Conservation (phyloP, 2,329 filamentous ascomycete species). For the Drechslera avenae region DNA sequence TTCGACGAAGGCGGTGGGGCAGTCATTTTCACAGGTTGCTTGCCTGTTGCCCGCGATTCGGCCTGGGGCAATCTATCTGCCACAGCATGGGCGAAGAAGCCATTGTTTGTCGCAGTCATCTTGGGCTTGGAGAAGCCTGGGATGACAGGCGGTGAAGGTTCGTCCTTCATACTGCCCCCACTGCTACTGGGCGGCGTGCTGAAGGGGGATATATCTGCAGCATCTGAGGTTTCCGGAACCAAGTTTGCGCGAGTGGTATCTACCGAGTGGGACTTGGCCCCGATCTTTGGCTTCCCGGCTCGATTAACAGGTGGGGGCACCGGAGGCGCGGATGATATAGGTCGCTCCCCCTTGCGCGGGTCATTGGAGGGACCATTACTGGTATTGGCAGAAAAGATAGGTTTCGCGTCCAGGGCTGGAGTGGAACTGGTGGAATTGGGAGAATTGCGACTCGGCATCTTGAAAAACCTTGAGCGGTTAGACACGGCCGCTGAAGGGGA, state of each 20-base stretch:
- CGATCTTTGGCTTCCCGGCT: slow-evolving; percentile 75
- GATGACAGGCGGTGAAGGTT: slow-evolving; percentile 29
- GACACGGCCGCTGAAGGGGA: slow-evolving; percentile 11
- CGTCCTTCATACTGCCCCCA: slow-evolving; percentile 58
- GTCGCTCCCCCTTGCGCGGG: slow-evolving; percentile 37
- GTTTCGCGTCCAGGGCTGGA: slow-evolving; percentile 49
- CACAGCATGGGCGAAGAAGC: slow-evolving; percentile 42
- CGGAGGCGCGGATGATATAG: slow-evolving; percentile 49
- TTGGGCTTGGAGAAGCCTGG: slow-evolving; percentile 34
- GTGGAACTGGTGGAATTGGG: slow-evolving; percentile 49
- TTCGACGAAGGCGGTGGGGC: slow-evolving; percentile 22
- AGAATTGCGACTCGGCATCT: slow-evolving; percentile 47
- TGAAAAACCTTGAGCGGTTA: slow-evolving; percentile 40
- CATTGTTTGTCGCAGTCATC: slow-evolving; percentile 27
- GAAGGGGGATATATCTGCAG: slow-evolving; percentile 73
- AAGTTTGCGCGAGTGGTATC: slow-evolving; percentile 32
- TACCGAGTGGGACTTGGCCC: slow-evolving; percentile 51
- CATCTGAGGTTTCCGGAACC: slow-evolving; percentile 51
- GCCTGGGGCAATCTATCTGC: slow-evolving; percentile 31
- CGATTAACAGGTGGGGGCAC: slow-evolving; percentile 78
- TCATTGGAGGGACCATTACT: slow-evolving; percentile 27
- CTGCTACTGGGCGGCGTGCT: slow-evolving; percentile 83
- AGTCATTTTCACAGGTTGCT: slow-evolving; percentile 25
- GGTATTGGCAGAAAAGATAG: slow-evolving; percentile 24
- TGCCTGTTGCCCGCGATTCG: slow-evolving; percentile 27